Evolutionary conservation across 192 early-diverging fungal genomes (phyloP).

Genomic region (Backusella psychrophila): DNA sequence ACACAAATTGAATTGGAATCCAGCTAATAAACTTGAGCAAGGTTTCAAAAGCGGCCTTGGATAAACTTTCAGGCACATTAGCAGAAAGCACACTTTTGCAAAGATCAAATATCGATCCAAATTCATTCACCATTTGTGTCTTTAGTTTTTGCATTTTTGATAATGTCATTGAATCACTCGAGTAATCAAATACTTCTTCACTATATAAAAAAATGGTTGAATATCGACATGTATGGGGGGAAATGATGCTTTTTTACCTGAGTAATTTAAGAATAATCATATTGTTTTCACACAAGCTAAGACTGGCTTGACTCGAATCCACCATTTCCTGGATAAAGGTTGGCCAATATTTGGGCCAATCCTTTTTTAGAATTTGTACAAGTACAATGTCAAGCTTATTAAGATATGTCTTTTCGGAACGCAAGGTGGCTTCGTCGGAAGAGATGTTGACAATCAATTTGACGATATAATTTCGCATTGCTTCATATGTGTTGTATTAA

Average conservation of each 20-base stretch:
- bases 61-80: background rate
- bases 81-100: slow-evolving; percentile 9
- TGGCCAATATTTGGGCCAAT: slow-evolving; percentile 31
- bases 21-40: slow-evolving; percentile 12
- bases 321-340: slow-evolving; percentile 23
- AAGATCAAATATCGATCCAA: slow-evolving; percentile 10
- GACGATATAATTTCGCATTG: slow-evolving; percentile 28
- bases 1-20: slow-evolving; percentile 19
- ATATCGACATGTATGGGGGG: no score
- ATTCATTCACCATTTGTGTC: slow-evolving; percentile 17
- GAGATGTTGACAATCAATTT: slow-evolving; percentile 10
- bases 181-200: slow-evolving; percentile 29
- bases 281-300: slow-evolving; percentile 25
- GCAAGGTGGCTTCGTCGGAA: background rate
- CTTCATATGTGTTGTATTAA: background rate
- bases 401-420: background rate
- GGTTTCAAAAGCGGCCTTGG: background rate
- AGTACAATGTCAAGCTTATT: slow-evolving; percentile 21
- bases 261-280: slow-evolving; percentile 21
- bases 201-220: background rate
- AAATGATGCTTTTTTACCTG: background rate
- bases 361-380: slow-evolving; percentile 29
- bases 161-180: slow-evolving; percentile 15
- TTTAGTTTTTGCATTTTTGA: slow-evolving; percentile 25
- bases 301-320: slow-evolving; percentile 15